phyloP scores from a whole-genome alignment of 2,329 filamentous ascomycete species.

The Penicillium frequentans region DNA sequence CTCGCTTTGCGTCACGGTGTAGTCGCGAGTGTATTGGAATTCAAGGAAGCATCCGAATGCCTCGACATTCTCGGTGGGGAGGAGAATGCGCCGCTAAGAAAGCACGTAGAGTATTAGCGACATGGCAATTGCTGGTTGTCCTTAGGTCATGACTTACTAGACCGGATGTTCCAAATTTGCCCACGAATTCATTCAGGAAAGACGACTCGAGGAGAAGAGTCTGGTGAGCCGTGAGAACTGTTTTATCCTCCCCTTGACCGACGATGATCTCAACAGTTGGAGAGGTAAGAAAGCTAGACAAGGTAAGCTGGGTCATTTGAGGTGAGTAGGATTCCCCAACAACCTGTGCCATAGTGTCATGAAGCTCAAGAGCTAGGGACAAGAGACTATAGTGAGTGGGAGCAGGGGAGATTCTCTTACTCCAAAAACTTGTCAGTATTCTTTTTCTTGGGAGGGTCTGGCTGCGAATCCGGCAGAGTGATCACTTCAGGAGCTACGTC shows the following conservation, averaged over 20 bases:
- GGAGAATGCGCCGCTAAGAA: slow-evolving; percentile 63
- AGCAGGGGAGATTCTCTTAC: slow-evolving; percentile 19
- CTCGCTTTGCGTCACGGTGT: slow-evolving; percentile 70
- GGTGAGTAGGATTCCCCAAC: not conserved
- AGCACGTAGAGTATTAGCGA: not conserved
- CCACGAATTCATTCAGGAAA: slow-evolving; percentile 66
- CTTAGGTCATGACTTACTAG: slow-evolving; percentile 50
- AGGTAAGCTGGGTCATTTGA: slow-evolving; percentile 2
- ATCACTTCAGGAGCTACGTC: slow-evolving; percentile 17
- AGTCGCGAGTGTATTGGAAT: slow-evolving; percentile 81
- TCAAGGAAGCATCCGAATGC: slow-evolving; percentile 78
- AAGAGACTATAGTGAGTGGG: not conserved
- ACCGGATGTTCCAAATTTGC: slow-evolving; percentile 60
- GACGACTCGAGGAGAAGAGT: slow-evolving; percentile 72
- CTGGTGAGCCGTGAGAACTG: slow-evolving; percentile 75
- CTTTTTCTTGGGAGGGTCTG: slow-evolving; percentile 17
- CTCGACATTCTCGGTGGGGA: slow-evolving; percentile 67
- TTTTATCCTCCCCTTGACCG: slow-evolving; percentile 59
- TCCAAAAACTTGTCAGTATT: slow-evolving; percentile 29
- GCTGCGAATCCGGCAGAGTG: slow-evolving; percentile 21
- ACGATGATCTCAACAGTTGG: slow-evolving; percentile 69
- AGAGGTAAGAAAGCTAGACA: slow-evolving; percentile 59
- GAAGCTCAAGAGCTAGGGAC: not conserved
- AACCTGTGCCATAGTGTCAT: not conserved
- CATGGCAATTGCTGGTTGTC: not conserved